Conservation (phyloP, 2,329 filamentous ascomycete genomes). For the Neonectria sp. region DNA sequence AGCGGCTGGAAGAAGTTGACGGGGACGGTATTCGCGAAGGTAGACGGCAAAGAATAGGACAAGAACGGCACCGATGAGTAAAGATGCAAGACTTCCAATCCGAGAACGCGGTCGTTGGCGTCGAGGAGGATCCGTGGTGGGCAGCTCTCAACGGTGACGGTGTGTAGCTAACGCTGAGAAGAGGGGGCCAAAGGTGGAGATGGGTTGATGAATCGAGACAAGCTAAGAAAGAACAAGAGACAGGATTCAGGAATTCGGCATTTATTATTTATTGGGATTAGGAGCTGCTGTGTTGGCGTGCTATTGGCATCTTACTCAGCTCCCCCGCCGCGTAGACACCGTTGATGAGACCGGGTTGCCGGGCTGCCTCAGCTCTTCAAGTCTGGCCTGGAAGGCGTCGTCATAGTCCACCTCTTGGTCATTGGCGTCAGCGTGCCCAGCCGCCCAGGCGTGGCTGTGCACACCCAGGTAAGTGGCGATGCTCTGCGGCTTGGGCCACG, state of each 20-base stretch:
- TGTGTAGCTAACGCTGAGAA: conserved; percentile 13
- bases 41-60: conserved; percentile 31
- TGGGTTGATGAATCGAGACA: conserved; percentile 4
- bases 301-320: conserved; percentile 30
- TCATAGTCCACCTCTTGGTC: conserved; percentile 14
- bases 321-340: neutral
- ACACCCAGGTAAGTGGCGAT: conserved; percentile 14
- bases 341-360: conserved; percentile 18
- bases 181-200: conserved; percentile 13
- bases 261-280: neutral
- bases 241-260: neutral
- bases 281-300: neutral
- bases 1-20: conserved; percentile 19
- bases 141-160: conserved; percentile 8
- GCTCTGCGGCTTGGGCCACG: conserved; percentile 3
- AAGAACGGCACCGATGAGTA: conserved; percentile 26
- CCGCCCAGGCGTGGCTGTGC: conserved; percentile 24
- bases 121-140: conserved; percentile 37
- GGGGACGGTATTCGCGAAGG: conserved; percentile 22
- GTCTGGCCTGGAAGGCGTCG: conserved; percentile 16
- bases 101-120: conserved; percentile 28
- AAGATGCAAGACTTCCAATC: conserved; percentile 13
- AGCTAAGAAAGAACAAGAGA: conserved; percentile 2
- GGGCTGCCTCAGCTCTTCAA: neutral
- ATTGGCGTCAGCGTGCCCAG: conserved; percentile 23